phyloP scores from a whole-genome alignment of 177 flowering plant species.

The Vitis hybrid region DNA sequence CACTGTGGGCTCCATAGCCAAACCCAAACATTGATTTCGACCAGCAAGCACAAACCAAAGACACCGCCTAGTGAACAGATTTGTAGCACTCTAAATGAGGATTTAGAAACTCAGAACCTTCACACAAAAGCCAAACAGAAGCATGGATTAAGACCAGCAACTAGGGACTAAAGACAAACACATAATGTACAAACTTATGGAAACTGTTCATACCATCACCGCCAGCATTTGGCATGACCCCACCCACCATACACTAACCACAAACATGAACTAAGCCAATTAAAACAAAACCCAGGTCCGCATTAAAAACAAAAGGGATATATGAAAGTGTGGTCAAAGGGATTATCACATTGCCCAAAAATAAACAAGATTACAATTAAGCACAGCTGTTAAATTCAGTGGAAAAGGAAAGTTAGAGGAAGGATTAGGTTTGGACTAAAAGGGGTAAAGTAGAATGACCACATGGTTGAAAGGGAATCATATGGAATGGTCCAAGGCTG shows the following conservation, averaged over 20 bases:
- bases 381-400: slow-evolving; percentile 4
- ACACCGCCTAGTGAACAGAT: not conserved
- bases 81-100: not conserved
- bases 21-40: slow-evolving; percentile 7
- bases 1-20: not conserved
- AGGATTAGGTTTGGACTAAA: too few relatives aligned
- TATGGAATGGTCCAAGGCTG: not conserved
- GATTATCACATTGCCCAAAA: slow-evolving; percentile 1
- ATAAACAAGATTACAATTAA: not conserved
- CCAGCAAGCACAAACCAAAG: slow-evolving; percentile 4
- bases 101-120: too few relatives aligned
- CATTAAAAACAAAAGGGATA: not conserved
- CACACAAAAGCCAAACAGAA: not conserved
- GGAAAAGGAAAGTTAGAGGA: not conserved
- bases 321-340: slow-evolving; percentile 7
- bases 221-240: slow-evolving; percentile 1
- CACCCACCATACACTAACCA: not conserved
- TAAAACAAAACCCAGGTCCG: not conserved
- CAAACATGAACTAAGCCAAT: not conserved
- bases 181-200: not conserved
- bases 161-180: not conserved
- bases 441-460: too few relatives aligned
- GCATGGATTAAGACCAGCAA: slow-evolving; percentile 14
- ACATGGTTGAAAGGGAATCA: slow-evolving; percentile 2
- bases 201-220: slow-evolving; percentile 4